These are phyloP conservation scores for Corymbia maculata DNA, from an alignment of 345 rosid species.

Conservation along the genomic window DNA sequence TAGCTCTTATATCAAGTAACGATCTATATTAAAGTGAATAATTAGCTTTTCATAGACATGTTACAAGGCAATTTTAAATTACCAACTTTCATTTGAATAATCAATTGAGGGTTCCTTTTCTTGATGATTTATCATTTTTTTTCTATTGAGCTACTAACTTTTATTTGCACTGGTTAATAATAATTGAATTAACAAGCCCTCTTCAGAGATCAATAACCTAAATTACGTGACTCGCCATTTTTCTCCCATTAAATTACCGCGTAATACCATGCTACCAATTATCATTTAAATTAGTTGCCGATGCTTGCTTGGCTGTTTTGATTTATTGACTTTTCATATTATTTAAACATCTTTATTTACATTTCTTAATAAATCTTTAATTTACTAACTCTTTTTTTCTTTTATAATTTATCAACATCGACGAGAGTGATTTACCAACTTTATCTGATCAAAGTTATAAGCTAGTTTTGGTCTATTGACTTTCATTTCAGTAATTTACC, in stretches of 20 bases:
- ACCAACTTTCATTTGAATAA: not conserved
- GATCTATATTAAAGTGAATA: not conserved
- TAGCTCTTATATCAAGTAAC: not conserved
- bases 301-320: not conserved
- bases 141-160: not conserved
- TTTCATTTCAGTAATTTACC: not conserved
- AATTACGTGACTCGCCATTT: not conserved
- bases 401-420: not conserved
- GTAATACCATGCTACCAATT: not conserved
- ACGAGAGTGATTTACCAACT: not conserved
- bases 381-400: no score
- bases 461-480: not conserved
- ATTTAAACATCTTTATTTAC: not conserved
- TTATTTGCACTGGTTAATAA: not conserved
- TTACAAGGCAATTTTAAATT: not conserved
- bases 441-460: not conserved
- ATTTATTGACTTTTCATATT: not conserved
- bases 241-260: not conserved
- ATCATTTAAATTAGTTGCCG: not conserved
- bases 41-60: not conserved
- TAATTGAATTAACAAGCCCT: not conserved
- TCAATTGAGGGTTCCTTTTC: not conserved
- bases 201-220: not conserved
- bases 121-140: not conserved
- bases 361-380: not conserved